Evolutionary conservation across 148 eudicot genomes (phyloP), one percentile per base, ranked within the genome.

Genomic region (Rhododendron williamsianum): DNA sequence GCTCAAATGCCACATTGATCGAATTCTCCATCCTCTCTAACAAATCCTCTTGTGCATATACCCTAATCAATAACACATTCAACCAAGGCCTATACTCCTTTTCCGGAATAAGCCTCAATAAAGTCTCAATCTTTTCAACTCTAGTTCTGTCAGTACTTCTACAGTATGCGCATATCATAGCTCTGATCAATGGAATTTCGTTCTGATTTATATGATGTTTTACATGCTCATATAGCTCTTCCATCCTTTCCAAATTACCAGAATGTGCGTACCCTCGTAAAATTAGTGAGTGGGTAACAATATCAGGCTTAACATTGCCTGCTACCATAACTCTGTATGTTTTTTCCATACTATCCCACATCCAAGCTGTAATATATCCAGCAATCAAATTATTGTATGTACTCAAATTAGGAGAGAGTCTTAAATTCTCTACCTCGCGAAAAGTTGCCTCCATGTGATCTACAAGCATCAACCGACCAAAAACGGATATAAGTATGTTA

Each of bases 321-420:
- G 91, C 90, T 71, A 91, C 89, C 94, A 97, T 93, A 27, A 54
- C 67, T 48, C 9, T 77, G 82, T 85, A 97, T 1, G 94, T 90
- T 80, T 87, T 88, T 87, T 94, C 99, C 99, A 97, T 93, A 33
- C 87, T 83, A 83, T 97, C 98, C 99, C 99, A 97, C 96, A 91
- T 95, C 98, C 98, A 97, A 81, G 98, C 95, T 7, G 93, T 94
- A 36, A 97, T 36, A 85, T 97, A 97, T 46, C 99, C 98, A 78
- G 90, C 90, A 83, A 97, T 92, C 87, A 97, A 86, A 88, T 82
- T 85, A 79, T 92, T 92, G 88, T 91, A 97, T 25, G 99, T 97
- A 65, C 83, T 84, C 58, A 91, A 54, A 86, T 76, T 92, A 48
- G 98, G 98, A 65, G 85, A 78, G 74, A 97, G 88, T 71, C 87